These are phyloP conservation scores for Solanum etuberosum DNA, from an alignment of 257 asterid species.

Conservation along the genomic window DNA sequence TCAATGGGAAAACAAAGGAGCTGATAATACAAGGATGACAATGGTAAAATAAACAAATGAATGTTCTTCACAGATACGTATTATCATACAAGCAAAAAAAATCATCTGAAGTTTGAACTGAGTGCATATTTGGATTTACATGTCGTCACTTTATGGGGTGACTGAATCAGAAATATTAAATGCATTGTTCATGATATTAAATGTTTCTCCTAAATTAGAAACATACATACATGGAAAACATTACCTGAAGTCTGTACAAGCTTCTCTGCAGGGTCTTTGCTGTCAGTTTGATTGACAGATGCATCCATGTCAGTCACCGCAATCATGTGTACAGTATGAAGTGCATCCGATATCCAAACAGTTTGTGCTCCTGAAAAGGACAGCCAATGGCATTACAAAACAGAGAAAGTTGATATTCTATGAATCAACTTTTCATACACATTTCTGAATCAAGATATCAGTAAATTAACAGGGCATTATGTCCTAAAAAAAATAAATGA, in stretches of 20 bases:
- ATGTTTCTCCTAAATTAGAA: neutral
- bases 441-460: neutral
- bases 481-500: neutral
- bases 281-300: slow-evolving; percentile 27
- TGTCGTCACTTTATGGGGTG: neutral
- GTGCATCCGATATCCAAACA: slow-evolving; percentile 81
- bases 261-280: slow-evolving; percentile 23
- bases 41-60: neutral
- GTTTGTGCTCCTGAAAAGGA: slow-evolving; percentile 45
- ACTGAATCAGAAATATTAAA: neutral
- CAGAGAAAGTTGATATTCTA: neutral
- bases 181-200: neutral
- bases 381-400: neutral
- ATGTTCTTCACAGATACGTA: neutral
- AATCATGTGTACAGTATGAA: slow-evolving; percentile 52
- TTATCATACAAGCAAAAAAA: neutral
- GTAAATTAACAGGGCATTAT: neutral
- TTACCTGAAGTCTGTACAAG: slow-evolving; percentile 45
- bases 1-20: neutral
- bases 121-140: neutral
- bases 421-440: neutral
- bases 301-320: slow-evolving; percentile 34
- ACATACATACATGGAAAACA: neutral
- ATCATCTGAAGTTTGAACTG: neutral
- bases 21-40: neutral